These are phyloP conservation scores for Solanum virginianum DNA, from an alignment of 257 asterid species.

Conservation along the genomic window DNA sequence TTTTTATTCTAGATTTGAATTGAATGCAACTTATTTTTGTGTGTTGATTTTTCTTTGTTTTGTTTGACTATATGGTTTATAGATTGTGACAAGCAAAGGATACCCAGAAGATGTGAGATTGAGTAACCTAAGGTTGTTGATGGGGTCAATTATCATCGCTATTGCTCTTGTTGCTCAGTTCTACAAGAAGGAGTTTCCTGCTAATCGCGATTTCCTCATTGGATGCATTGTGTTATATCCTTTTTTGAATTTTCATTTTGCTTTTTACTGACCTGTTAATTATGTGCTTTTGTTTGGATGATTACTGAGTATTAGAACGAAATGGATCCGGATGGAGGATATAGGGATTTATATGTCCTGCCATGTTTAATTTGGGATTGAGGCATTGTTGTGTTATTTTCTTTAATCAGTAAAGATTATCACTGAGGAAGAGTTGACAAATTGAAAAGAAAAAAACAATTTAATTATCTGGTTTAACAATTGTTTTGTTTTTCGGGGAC, in stretches of 20 bases:
- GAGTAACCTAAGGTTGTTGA: slow-evolving; percentile 68
- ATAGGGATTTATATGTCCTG: neutral
- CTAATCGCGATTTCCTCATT: slow-evolving; percentile 66
- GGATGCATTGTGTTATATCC: slow-evolving; percentile 93
- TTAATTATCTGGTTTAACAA: neutral
- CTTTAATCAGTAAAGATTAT: neutral
- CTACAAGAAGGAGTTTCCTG: slow-evolving; percentile 89
- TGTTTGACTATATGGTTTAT: neutral
- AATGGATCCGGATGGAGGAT: neutral
- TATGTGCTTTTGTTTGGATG: neutral
- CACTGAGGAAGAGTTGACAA: neutral
- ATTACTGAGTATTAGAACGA: neutral
- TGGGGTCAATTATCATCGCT: slow-evolving; percentile 53
- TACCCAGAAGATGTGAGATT: slow-evolving; percentile 75
- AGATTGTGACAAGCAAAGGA: slow-evolving; percentile 91
- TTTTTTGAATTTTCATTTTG: slow-evolving; percentile 13
- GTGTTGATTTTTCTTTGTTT: neutral
- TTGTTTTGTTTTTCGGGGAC: neutral
- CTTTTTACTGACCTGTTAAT: neutral
- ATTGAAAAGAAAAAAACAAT: neutral
- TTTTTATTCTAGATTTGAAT: neutral
- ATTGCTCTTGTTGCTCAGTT: slow-evolving; percentile 93
- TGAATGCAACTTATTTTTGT: neutral
- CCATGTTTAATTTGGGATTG: neutral
- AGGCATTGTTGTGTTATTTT: neutral